Base-by-base conservation (phyloP, 2,329 filamentous ascomycete genomes). In the Aspergillus ruber region DNA sequence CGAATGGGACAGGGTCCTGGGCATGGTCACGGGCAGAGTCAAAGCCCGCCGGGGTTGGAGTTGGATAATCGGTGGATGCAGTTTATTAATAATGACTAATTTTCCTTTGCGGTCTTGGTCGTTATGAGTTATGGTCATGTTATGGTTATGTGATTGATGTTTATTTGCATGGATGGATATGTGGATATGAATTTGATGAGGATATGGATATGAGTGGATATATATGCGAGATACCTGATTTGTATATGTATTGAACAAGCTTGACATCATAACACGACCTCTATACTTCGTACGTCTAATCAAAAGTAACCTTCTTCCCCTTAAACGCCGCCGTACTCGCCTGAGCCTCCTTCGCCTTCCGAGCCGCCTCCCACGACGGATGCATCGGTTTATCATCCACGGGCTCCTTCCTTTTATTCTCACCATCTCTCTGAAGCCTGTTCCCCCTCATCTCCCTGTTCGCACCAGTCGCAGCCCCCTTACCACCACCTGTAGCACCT, bases 301-400 rank as follows among this genome's bases (percentile, higher is more conserved):
- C 79, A 66, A 85, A 85, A 6, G 74, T 74, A 43, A 83, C 74
- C 69, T 83, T 84, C 71, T 79, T 84, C 21, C 81, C 81, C 47
- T 73, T 60, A 53, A 83, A 81, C n/a, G 71, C 63, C 39, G 72
- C 73, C 20, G 63, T 68, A 12, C 15, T 20, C 21, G 71, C 67
- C 29, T 63, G 64, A 59, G 73, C 72, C 50, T 73, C 68, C 67
- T 84, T 84, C 12, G 77, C 75, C 58, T 73, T 73, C 68, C 78
- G 80, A 25, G 79, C 79, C 6, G 82, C 82, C 62, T 79, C 76
- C 82, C 82, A 85, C 46, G 79, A 82, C 17, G 82, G 82, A 74
- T 85, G 82, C 56, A 84, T 55, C 5, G 76, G 66, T 8, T 78
- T 78, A 38, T 69, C 65, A 49, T 81, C 77, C 48, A 81, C 76